Evolutionary conservation across 768 basidiomycete species (phyloP).

Genomic region (Agrocybe pediades): DNA sequence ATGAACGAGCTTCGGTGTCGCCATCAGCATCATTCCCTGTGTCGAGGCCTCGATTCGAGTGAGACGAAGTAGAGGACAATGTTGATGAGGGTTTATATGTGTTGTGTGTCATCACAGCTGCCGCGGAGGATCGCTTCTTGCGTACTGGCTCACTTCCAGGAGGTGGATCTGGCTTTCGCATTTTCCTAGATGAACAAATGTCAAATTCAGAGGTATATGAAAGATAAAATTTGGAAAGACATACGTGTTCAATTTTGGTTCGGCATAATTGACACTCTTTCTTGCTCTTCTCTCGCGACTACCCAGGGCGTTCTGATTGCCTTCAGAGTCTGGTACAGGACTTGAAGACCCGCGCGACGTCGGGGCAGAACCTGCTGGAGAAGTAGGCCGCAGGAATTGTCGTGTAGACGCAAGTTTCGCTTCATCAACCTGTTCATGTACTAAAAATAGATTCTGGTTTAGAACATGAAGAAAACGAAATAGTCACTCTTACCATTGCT

Average conservation of each 20-base stretch:
- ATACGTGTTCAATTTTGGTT: slow-evolving; percentile 88
- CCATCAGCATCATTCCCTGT: slow-evolving; percentile 33
- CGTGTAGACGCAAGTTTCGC: slow-evolving; percentile 9
- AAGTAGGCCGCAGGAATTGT: slow-evolving; percentile 25
- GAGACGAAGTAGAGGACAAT: slow-evolving; percentile 9
- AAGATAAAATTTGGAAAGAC: slow-evolving; percentile 28
- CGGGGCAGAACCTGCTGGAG: slow-evolving; percentile 27
- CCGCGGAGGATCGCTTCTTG: slow-evolving; percentile 51
- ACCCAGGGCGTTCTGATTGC: slow-evolving; percentile 26
- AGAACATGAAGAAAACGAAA: neutral
- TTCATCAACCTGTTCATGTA: slow-evolving; percentile 20
- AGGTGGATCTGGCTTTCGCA: slow-evolving; percentile 79
- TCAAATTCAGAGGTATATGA: neutral
- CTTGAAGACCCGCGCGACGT: slow-evolving; percentile 54
- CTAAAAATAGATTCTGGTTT: slow-evolving; percentile 10
- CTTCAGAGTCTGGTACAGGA: slow-evolving; percentile 34
- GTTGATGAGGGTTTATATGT: slow-evolving; percentile 27
- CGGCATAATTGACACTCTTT: slow-evolving; percentile 85
- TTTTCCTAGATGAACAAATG: slow-evolving; percentile 58
- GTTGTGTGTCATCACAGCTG: slow-evolving; percentile 35
- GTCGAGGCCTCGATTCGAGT: slow-evolving; percentile 7
- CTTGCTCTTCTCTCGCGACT: slow-evolving; percentile 61
- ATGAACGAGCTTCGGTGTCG: slow-evolving; percentile 41
- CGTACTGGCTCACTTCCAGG: slow-evolving; percentile 33
- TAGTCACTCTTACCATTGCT: slow-evolving; percentile 36